Evolutionary conservation across 768 basidiomycete genomes (phyloP).

Genomic region (Dioszegia crocea): DNA sequence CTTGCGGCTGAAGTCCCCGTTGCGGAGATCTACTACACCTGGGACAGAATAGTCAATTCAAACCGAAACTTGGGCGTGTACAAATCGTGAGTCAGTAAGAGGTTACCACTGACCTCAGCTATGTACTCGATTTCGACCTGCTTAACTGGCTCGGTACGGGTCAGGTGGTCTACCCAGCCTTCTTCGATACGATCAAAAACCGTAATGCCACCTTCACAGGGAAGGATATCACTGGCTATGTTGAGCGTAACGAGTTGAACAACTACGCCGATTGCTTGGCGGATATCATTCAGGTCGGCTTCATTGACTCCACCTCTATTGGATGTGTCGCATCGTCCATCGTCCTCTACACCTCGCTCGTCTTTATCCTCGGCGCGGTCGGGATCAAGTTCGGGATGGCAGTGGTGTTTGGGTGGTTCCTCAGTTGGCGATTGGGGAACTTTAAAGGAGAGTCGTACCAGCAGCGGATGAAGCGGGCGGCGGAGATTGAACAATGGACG

Average conservation of each 20-base stretch:
- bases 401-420: constrained; percentile 96
- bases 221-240: constrained; percentile 80
- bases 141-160: constrained; percentile 76
- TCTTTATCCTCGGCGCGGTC: constrained; percentile 97
- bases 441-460: constrained; percentile 90
- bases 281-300: constrained; percentile 82
- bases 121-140: constrained; percentile 81
- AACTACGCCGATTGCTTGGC: constrained; percentile 73
- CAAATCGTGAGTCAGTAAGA: constrained; percentile 67
- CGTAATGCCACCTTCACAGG: constrained; percentile 70
- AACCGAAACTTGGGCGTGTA: constrained; percentile 84
- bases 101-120: constrained; percentile 52
- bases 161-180: constrained; percentile 73
- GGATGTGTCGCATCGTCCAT: constrained; percentile 94
- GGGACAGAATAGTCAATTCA: constrained; percentile 72
- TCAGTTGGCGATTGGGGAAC: constrained; percentile 88
- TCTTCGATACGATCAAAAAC: constrained; percentile 74
- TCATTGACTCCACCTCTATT: constrained; percentile 87
- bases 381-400: constrained; percentile 94
- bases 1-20: constrained; percentile 58
- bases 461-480: constrained; percentile 79
- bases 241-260: constrained; percentile 68
- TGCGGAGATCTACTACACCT: constrained; percentile 90
- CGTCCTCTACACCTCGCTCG: constrained; percentile 88
- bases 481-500: constrained; percentile 93